Evolutionary conservation across 495 filamentous ascomycete genomes (phyloP), one percentile per base, ranked within the genome.

Genomic region (Viridothelium virens): DNA sequence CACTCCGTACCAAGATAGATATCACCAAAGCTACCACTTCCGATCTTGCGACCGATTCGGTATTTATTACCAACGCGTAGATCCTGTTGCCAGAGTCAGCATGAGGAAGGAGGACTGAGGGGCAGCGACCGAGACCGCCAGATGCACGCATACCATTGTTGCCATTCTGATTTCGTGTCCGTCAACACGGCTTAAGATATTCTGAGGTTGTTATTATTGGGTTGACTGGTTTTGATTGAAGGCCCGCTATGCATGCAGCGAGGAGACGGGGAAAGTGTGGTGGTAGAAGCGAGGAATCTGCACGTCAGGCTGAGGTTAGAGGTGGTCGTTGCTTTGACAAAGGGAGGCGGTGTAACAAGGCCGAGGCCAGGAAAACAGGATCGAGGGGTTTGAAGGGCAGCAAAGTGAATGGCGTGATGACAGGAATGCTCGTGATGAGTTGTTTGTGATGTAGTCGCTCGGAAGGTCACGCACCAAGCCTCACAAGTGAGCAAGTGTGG

Each of bases 21-120:
- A 70, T 99, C 95, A 80, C 95, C 95, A 79, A 99, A 99, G 77
- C 89, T 92, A 71, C 95, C 95, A 67, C 92, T 96, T 70, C 95
- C 95, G 76, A 99, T 99, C 84, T 99, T 99, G 65, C 95, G 91
- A 72, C 95, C 95, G 78, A 99, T 99, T 67, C 95, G 91, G 86
- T 99, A 99, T 80, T 99, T 97, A 79, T 99, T 99, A 77, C 94
- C 94, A 81, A 99, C 94, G 78, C 94, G 91, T 71, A 99, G 86
- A 88, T 99, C 94, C 94, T 98, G 65, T 48, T n/a, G 38, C 33
- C 9, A 47, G 14, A 41, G 65, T 67, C 33, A 66, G 38, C 31
- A 44, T 36, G 3, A 10, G 37, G 14, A 10, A 59, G 4, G 14
- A 9, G 31, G 53, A 59, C 6, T 59, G 37, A 18, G 53, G 31